Conservation (phyloP, 768 basidiomycete species). For the Boletus subparvulus region DNA sequence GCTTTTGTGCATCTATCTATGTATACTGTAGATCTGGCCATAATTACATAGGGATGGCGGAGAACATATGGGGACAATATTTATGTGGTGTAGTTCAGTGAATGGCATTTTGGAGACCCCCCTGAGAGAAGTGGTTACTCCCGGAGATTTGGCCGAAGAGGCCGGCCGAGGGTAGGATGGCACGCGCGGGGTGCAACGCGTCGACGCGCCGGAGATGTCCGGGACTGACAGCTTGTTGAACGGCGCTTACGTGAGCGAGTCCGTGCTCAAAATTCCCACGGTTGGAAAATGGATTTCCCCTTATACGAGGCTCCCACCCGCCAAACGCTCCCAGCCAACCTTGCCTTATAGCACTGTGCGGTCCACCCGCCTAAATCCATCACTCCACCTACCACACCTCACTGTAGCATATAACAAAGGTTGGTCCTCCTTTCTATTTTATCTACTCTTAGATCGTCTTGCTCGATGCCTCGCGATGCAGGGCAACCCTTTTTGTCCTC, state of each 20-base stretch:
- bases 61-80: slow-evolving; percentile 9
- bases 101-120: slow-evolving; percentile 14
- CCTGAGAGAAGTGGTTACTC: slow-evolving; percentile 2
- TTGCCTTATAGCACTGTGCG: slow-evolving; percentile 39
- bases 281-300: slow-evolving; percentile 31
- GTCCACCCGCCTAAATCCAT: slow-evolving; percentile 36
- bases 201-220: slow-evolving; percentile 26
- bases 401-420: slow-evolving; percentile 33
- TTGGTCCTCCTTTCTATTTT: slow-evolving; percentile 22
- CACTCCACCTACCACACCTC: slow-evolving; percentile 20
- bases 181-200: slow-evolving; percentile 4
- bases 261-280: slow-evolving; percentile 36
- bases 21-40: slow-evolving; percentile 13
- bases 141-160: slow-evolving; percentile 16
- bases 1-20: slow-evolving; percentile 15
- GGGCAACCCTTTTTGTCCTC: slow-evolving; percentile 5
- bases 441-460: slow-evolving; percentile 22
- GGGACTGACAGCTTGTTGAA: slow-evolving; percentile 30
- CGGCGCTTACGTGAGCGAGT: slow-evolving; percentile 35
- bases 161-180: slow-evolving; percentile 19
- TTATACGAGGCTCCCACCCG: slow-evolving; percentile 40
- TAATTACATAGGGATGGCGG: slow-evolving; percentile 14
- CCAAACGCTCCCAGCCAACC: slow-evolving; percentile 37
- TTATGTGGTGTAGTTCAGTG: not conserved
- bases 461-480: slow-evolving; percentile 23